Evolutionary conservation across 2,329 filamentous ascomycete genomes (phyloP).

Genomic region (Scopulariopsis brevicaulis): DNA sequence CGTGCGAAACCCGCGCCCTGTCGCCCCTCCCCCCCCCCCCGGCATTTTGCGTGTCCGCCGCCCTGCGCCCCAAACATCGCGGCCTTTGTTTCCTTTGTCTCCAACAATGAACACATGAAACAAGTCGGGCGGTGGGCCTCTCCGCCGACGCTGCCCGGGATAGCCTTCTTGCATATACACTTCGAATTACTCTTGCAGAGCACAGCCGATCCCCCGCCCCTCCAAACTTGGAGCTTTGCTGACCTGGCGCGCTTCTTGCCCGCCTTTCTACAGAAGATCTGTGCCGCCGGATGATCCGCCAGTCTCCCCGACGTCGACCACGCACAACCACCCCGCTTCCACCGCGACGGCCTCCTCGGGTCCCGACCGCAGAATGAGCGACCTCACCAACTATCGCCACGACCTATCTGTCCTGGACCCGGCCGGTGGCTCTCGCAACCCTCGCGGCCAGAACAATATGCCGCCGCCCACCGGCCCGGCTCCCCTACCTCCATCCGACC

Average conservation of each 20-base stretch:
- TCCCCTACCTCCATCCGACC: conserved; percentile 40
- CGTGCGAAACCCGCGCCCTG: neutral
- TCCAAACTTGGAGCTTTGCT: neutral
- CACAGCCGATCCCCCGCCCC: neutral
- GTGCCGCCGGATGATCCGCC: conserved; percentile 26
- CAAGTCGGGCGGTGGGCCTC: neutral
- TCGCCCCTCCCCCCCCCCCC: neutral
- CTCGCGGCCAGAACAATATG: conserved; percentile 47
- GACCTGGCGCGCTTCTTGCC: neutral
- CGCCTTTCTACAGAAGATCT: conserved; percentile 14
- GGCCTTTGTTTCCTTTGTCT: neutral
- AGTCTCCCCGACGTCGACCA: conserved; percentile 36
- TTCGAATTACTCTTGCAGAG: neutral
- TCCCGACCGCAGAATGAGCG: conserved; percentile 46
- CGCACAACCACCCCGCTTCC: conserved; percentile 28
- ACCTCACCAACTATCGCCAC: conserved; percentile 60
- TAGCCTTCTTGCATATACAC: neutral
- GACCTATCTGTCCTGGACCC: conserved; percentile 59
- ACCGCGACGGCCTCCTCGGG: conserved; percentile 35
- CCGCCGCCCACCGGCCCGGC: conserved; percentile 41
- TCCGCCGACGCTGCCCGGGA: neutral
- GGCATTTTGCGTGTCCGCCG: neutral
- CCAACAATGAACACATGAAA: neutral
- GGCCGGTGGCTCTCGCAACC: conserved; percentile 37
- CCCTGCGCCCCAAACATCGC: neutral